Evolutionary conservation across 2,329 filamentous ascomycete genomes (phyloP).

Genomic region (Lachnellula cervina): DNA sequence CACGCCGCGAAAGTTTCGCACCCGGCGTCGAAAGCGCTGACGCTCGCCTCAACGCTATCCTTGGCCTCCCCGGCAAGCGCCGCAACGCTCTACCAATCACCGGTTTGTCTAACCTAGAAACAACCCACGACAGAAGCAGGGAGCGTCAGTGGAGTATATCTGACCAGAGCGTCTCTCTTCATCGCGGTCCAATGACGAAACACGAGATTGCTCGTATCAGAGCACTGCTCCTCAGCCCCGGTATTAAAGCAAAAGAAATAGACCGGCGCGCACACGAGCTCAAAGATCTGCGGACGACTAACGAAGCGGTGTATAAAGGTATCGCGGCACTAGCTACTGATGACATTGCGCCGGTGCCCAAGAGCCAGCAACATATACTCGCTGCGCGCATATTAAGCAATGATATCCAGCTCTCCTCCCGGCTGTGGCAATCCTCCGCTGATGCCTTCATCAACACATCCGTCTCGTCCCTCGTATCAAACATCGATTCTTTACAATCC

Average conservation of each 20-base stretch:
- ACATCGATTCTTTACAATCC: slow-evolving; percentile 41
- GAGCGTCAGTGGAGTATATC: slow-evolving; percentile 49
- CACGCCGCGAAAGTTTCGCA: slow-evolving; percentile 19
- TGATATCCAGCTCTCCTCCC: slow-evolving; percentile 42
- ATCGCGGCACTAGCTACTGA: slow-evolving; percentile 21
- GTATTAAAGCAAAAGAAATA: slow-evolving; percentile 86
- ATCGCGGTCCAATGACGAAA: slow-evolving; percentile 47
- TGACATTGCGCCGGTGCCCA: slow-evolving; percentile 17
- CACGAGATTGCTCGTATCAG: slow-evolving; percentile 78
- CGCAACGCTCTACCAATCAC: slow-evolving; percentile 39
- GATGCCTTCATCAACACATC: slow-evolving; percentile 54
- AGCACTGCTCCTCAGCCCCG: slow-evolving; percentile 72
- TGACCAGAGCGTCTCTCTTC: slow-evolving; percentile 36
- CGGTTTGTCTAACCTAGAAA: slow-evolving; percentile 38
- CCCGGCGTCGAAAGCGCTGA: slow-evolving; percentile 23
- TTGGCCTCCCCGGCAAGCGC: slow-evolving; percentile 31
- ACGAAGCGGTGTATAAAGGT: slow-evolving; percentile 17
- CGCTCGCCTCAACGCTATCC: slow-evolving; percentile 32
- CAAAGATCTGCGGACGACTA: slow-evolving; percentile 19
- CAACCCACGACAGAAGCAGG: slow-evolving; percentile 19
- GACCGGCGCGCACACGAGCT: slow-evolving; percentile 50
- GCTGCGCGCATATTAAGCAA: slow-evolving; percentile 47
- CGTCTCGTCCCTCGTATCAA: slow-evolving; percentile 42
- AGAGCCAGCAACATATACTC: slow-evolving; percentile 37
- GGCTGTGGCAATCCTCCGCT: slow-evolving; percentile 51